Base-by-base conservation (phyloP, 768 basidiomycete species). In the Mycena latifolia region DNA sequence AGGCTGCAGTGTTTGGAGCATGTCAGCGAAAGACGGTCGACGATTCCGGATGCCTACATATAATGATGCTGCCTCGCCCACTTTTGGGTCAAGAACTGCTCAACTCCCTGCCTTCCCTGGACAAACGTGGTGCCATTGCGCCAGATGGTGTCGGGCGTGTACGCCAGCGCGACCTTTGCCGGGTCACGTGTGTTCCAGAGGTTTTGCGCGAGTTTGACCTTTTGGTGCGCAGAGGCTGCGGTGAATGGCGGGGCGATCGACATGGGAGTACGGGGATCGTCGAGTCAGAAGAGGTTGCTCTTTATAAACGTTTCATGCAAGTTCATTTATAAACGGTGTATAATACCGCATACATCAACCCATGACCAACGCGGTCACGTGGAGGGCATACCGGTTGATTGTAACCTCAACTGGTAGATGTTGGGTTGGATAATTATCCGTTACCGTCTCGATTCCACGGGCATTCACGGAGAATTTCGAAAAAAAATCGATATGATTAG, bases 121-220 rank as follows among this genome's bases (percentile, higher is more conserved):
- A 84, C 69, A 73, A 89, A 89, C 20, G 74, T 61, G 71, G 82
- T 83, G 35, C 88, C 78, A 75, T 89, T 89, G 25, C 88, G 77
- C 88, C 87, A 88, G 70, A 84, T 75, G 6, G 82, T 83, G 71
- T 86, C 82, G 31, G 80, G 76, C 0, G 87, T 87, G 74, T 88
- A 88, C 0, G 83, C 86, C 1, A 79, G 76, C 0, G 82, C 76
- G 58, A 86, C 80, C 54, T 76, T 74, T 22, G 72, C 63, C 1
- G 80, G 78, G 53, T 79, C 67, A 24, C 76, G 61, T 2, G 69
- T 70, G 46, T 70, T 70, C 69, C 69, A 70, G 20, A 67, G 62
- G 29, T 67, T 57, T 55, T 70, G 69, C 1, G 69, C 69, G 37
- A 31, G 10, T 50, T 70, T 70, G 62, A 67, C 69, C 48, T 70